Percentiles rank a stretch among this genome's conserved stretches.
These are phyloP conservation scores for Abrus precatorius DNA, from an alignment of 306 rosid species.

Conservation along the genomic window DNA sequence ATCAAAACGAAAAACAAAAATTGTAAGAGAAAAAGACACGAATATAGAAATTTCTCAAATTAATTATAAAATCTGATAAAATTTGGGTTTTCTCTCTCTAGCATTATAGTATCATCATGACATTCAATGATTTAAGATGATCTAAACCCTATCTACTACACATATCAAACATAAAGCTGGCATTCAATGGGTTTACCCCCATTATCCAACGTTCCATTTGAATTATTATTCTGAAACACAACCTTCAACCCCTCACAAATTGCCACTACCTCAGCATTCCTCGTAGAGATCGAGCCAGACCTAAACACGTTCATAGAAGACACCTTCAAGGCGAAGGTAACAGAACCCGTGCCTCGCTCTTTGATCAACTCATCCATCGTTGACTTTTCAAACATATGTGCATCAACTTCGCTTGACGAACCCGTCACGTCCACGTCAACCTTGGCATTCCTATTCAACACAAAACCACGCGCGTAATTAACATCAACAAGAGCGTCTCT, in stretches of 20 bases:
- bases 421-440: background rate
- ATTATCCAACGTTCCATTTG: background rate
- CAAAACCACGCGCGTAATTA: background rate
- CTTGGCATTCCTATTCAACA: background rate
- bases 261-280: background rate
- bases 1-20: no score
- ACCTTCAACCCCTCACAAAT: conserved; percentile 15
- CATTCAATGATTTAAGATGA: no score
- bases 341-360: background rate
- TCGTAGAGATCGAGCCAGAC: background rate
- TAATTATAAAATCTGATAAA: background rate
- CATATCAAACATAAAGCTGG: background rate
- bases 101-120: no score
- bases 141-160: background rate
- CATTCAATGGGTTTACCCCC: background rate
- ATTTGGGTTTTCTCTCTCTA: background rate
- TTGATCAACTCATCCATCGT: conserved; percentile 17
- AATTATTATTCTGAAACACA: conserved; percentile 3
- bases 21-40: background rate
- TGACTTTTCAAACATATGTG: background rate
- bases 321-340: background rate
- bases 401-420: background rate
- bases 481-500: background rate
- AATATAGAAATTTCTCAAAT: background rate
- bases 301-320: background rate